Evolutionary conservation across 139 green algal genomes (phyloP), one percentile per base, ranked within the genome.

Genomic region (Micromonas pusilla): DNA sequence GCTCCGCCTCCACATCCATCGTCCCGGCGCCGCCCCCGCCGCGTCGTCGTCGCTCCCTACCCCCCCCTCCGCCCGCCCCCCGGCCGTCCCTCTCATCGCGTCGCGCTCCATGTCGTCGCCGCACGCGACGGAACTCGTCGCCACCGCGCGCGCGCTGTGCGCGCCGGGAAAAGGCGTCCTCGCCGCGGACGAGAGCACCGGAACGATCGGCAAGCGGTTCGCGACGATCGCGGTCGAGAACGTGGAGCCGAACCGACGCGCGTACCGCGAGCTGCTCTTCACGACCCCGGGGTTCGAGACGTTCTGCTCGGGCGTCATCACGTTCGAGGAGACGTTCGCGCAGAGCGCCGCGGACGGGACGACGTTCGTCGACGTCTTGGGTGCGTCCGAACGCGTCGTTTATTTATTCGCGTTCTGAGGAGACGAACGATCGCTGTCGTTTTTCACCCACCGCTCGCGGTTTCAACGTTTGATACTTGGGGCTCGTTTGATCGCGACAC

Each of bases 241-340:
- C 89, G 94, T 85, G 0, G 90, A 95, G 84, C 85, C 89, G 3
- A 94, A 93, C 85, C 82, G 92, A 30, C 79, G 90, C 21, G 86
- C 81, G 38, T 96, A 89, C 87, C 79, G 92, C 20, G 83, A 94
- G 88, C 82, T 94, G 80, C 87, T 97, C 30, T 91, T 92, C 83
- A 93, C 89, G 21, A 86, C 86, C 0, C 82, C 16, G 38, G 72
- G 38, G 1, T 37, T 80, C 0, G 71, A 54, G n/a, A 52, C 65
- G 60, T 80, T 68, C 81, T 82, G 88, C 77, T 83, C 75, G 64
- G 85, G 85, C 9, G 76, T 67, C 4, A 89, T 89, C 80, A 70
- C 98, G 79, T 98, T 93, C 87, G 91, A 97, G 81, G 95, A 99
- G 82, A 94, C 94, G 9, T 83, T 99, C 26, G 83, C 77, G 20